phyloP scores from a whole-genome alignment of 768 basidiomycete genomes.

The Boletus subcaerulescens region DNA sequence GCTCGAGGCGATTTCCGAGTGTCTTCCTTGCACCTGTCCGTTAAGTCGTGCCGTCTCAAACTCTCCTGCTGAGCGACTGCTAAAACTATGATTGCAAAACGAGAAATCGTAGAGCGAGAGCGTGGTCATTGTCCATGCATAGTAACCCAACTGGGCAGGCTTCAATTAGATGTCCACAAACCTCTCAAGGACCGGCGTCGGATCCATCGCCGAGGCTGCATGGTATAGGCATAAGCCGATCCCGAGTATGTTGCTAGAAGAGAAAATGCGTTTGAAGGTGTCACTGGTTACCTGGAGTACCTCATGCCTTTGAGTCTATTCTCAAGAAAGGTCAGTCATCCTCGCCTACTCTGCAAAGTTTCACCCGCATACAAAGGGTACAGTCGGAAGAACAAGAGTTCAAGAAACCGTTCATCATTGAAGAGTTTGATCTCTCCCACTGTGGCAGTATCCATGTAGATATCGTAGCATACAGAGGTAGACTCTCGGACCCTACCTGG shows the following conservation, averaged over 20 bases:
- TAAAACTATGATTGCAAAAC: too few relatives aligned
- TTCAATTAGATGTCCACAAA: too few relatives aligned
- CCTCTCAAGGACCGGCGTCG: too few relatives aligned
- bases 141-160: too few relatives aligned
- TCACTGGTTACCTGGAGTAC: slow-evolving; percentile 9
- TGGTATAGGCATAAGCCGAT: too few relatives aligned
- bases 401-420: slow-evolving; percentile 11
- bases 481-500: slow-evolving; percentile 1
- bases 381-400: slow-evolving; percentile 13
- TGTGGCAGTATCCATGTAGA: slow-evolving; percentile 15
- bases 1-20: too few relatives aligned
- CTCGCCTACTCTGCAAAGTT: not conserved
- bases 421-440: slow-evolving; percentile 13
- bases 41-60: too few relatives aligned
- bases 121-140: too few relatives aligned
- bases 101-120: too few relatives aligned
- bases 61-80: too few relatives aligned
- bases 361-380: not conserved
- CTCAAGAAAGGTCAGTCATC: slow-evolving; percentile 4
- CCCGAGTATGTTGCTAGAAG: slow-evolving; percentile 5
- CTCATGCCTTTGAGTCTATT: slow-evolving; percentile 9
- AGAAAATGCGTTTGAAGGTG: slow-evolving; percentile 5
- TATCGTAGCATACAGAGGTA: slow-evolving; percentile 14
- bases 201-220: too few relatives aligned
- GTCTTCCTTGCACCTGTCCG: too few relatives aligned